A percentile compares a stretch with the other conserved stretches of the same genome.
Conservation (phyloP, 2,329 filamentous ascomycete species). For the Helminthosporium solani region DNA sequence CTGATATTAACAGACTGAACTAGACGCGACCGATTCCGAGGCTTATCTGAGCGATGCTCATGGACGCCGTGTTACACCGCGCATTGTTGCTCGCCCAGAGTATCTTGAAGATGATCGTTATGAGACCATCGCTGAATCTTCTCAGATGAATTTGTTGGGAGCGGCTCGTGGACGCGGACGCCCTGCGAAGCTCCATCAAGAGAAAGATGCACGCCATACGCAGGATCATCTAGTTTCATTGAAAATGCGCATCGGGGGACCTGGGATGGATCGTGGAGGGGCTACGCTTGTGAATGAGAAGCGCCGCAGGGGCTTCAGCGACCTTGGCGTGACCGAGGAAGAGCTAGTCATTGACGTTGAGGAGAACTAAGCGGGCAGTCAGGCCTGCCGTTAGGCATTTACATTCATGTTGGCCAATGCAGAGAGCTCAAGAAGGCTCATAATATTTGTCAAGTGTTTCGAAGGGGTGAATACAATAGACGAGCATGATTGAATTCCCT, state of each 20-base stretch:
- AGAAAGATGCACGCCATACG: slow-evolving; percentile 49
- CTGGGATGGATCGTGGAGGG: slow-evolving; percentile 55
- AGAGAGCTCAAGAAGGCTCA: too few species aligned
- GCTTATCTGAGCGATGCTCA: slow-evolving; percentile 51
- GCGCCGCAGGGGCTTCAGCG: slow-evolving; percentile 51
- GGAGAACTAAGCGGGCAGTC: slow-evolving; percentile 9
- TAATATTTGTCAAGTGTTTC: too few species aligned
- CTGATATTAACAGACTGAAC: slow-evolving; percentile 22
- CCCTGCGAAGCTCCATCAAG: slow-evolving; percentile 31
- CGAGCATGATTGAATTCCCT: not conserved
- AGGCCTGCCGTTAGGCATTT: not conserved
- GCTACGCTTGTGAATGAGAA: slow-evolving; percentile 55
- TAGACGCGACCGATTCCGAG: slow-evolving; percentile 46
- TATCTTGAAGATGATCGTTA: slow-evolving; percentile 10
- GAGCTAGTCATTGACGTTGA: slow-evolving; percentile 39
- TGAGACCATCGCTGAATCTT: slow-evolving; percentile 1
- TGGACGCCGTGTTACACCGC: slow-evolving; percentile 52
- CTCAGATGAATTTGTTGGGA: slow-evolving; percentile 39
- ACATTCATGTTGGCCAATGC: too few species aligned
- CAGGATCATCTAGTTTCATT: slow-evolving; percentile 49
- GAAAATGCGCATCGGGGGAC: slow-evolving; percentile 54
- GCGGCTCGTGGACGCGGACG: slow-evolving; percentile 36
- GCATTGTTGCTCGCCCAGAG: slow-evolving; percentile 29
- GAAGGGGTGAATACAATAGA: not conserved
- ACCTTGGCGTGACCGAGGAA: slow-evolving; percentile 54